Conservation (phyloP, 176 grass and related monocot genomes). For the Triticum monococcum region DNA sequence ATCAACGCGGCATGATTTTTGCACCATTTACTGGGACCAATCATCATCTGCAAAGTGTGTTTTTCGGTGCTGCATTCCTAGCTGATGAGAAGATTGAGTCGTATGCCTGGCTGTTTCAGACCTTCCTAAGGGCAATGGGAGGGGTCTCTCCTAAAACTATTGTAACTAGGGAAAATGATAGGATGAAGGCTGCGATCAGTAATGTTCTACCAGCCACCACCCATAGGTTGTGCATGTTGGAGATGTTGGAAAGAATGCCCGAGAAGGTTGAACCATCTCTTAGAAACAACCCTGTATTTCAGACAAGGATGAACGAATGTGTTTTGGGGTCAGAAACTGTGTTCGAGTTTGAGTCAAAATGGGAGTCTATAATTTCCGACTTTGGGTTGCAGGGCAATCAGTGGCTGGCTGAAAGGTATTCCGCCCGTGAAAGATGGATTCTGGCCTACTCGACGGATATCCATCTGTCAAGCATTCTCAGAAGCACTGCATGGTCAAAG, state of each 20-base stretch:
- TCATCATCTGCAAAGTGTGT: background rate
- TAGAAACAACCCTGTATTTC: background rate
- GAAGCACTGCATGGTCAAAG: background rate
- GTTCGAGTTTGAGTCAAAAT: background rate
- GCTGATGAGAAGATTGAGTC: background rate
- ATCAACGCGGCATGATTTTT: background rate
- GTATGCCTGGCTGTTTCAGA: background rate
- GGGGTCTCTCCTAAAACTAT: background rate
- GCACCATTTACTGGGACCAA: background rate
- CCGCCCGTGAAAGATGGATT: background rate
- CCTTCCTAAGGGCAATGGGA: background rate
- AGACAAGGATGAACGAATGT: background rate
- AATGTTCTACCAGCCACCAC: background rate
- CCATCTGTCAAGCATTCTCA: background rate
- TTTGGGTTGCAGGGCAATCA: background rate
- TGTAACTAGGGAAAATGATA: background rate
- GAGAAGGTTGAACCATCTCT: background rate
- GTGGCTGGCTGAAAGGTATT: background rate
- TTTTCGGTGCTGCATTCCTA: background rate
- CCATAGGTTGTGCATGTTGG: background rate
- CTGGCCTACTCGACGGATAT: background rate
- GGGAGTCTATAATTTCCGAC: background rate
- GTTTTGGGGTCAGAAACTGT: background rate
- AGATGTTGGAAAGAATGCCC: background rate
- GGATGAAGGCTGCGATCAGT: background rate